Evolutionary conservation across 345 rosid species (phyloP).

Genomic region (Eucalyptus tenuipes): DNA sequence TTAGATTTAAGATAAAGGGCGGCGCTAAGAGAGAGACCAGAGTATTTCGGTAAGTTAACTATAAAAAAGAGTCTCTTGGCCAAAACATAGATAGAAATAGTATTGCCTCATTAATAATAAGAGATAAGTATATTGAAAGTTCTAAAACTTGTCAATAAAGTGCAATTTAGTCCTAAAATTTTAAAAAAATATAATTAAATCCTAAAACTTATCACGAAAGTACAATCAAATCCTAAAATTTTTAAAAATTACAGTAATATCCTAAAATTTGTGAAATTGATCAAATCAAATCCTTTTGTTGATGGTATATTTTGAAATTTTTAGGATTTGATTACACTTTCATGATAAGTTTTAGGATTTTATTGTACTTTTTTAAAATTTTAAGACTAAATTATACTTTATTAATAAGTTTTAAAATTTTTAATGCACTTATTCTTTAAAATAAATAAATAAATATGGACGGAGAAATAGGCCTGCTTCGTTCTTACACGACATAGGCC

Average conservation of each 20-base stretch:
- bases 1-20: too few species aligned
- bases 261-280: fast-evolving
- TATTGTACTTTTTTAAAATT: fast-evolving
- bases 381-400: too few species aligned
- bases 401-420: too few species aligned
- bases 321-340: too few species aligned
- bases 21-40: too few species aligned
- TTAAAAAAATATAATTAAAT: too few species aligned
- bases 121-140: fast-evolving
- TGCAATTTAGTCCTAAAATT: fast-evolving
- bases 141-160: fast-evolving
- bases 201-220: too few species aligned
- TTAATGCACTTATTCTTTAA: too few species aligned
- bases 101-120: fast-evolving
- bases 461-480: background rate
- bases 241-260: fast-evolving
- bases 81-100: too few species aligned
- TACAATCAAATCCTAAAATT: fast-evolving
- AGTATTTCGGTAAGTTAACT: too few species aligned
- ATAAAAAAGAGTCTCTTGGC: too few species aligned
- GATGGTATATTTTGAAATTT: fast-evolving
- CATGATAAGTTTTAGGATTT: fast-evolving
- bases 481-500: background rate
- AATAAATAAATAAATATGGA: too few species aligned
- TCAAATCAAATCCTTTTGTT: fast-evolving